Base-by-base conservation (phyloP, 768 basidiomycete genomes). In the Suillus hirtellus region DNA sequence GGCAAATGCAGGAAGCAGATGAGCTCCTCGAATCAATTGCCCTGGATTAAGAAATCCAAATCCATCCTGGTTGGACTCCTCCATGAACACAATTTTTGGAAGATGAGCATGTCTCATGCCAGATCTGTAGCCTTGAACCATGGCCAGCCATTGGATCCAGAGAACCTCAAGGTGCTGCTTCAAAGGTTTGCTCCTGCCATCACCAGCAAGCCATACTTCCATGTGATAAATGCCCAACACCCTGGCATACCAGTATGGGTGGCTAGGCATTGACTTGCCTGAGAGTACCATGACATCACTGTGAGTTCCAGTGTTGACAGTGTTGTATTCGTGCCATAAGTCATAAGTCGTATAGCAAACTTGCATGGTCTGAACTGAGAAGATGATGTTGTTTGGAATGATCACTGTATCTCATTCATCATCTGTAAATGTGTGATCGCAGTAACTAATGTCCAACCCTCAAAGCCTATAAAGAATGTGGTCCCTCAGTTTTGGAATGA, bases 11-110 rank as follows among this genome's bases (percentile, higher is more conserved):
- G 82, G 83, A 15, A 84, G 75, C 4, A 85, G 63, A 64, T 85
- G 82, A 3, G 67, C 70, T 0, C 70, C 77, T 1, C 77, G 71
- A 47, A 85, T 67, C 1, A 86, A 73, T 0, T 70, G 65, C 0
- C 62, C 61, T 0, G 84, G 84, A 66, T 85, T 75, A 0, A 85
- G 31, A 58, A 85, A 85, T 0, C 82, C 78, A 62, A 83, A 85
- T 3, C 77, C 72, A 7, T 67, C 66, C 19, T 2, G 44, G 0
- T 75, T 72, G 0, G 69, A 56, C 8, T 65, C 55, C 2, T 71
- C 62, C 1, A 84, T 63, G 67, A 82, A 85, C 0, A 74, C 75
- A 6, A 86, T 46, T 1, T 72, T 68, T 2, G 75, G 80, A 0
- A 84, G 69, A 0, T 71, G 69, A 14, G 72, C 66, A 0, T 61